Evolutionary conservation across 2,329 filamentous ascomycete genomes (phyloP).

Genomic region (Monosporascus sp.): DNA sequence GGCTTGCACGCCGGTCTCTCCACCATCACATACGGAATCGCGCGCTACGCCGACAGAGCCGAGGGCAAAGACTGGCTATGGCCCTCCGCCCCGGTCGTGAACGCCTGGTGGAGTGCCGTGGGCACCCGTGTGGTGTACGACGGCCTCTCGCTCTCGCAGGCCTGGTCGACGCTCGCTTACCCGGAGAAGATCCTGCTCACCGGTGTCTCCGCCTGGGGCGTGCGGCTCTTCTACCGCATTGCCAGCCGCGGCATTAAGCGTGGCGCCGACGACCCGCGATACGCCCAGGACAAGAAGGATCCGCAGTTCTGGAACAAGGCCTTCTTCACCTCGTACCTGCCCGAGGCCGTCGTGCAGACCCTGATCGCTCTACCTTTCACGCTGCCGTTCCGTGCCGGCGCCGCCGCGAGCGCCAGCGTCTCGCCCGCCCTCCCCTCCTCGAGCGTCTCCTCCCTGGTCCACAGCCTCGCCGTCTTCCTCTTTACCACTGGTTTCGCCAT

Average conservation of each 20-base stretch:
- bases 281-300: conserved; percentile 43
- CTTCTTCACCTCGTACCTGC: conserved; percentile 48
- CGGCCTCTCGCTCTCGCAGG: conserved; percentile 38
- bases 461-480: conserved; percentile 44
- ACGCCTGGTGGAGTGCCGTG: conserved; percentile 56
- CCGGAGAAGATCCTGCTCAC: conserved; percentile 50
- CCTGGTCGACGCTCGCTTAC: conserved; percentile 43
- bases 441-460: conserved; percentile 18
- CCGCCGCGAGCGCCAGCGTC: conserved; percentile 26
- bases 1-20: conserved; percentile 47
- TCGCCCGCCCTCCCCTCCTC: conserved; percentile 28
- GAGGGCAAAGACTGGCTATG: conserved; percentile 58
- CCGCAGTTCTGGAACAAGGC: conserved; percentile 50
- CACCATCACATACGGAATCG: conserved; percentile 44
- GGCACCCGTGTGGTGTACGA: conserved; percentile 42
- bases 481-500: conserved; percentile 52
- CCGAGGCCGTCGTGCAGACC: conserved; percentile 52
- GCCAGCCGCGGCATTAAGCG: conserved; percentile 41
- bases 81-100: conserved; percentile 48
- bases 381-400: conserved; percentile 39
- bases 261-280: conserved; percentile 51
- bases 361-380: conserved; percentile 53
- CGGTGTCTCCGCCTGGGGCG: conserved; percentile 53
- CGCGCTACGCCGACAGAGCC: conserved; percentile 45
- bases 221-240: conserved; percentile 49